Percentiles rank a stretch among this genome's conserved stretches.
Evolutionary conservation across 2,329 filamentous ascomycete genomes (phyloP).

Genomic region (Falciphora oryzae): DNA sequence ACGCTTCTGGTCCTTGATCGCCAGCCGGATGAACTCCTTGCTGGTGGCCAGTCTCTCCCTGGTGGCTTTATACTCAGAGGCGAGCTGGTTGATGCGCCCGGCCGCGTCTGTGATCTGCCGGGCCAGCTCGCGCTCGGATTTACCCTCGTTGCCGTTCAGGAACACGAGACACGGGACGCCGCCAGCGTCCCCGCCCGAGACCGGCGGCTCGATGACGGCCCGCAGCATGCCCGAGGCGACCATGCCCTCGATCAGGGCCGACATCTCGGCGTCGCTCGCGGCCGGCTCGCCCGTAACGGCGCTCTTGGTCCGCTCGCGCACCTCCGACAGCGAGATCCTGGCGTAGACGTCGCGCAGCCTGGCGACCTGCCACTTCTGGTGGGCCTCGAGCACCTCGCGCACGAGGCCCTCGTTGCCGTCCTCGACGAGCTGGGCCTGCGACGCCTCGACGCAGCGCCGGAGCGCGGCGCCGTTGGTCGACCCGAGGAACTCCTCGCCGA

Average conservation of each 20-base stretch:
- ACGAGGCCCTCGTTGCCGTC: slow-evolving; percentile 73
- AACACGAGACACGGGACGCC: slow-evolving; percentile 46
- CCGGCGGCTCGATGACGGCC: slow-evolving; percentile 44
- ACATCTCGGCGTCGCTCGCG: slow-evolving; percentile 35
- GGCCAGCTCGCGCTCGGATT: slow-evolving; percentile 47
- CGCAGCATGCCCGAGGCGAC: slow-evolving; percentile 47
- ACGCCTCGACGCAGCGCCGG: slow-evolving; percentile 51
- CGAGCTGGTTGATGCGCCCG: slow-evolving; percentile 37
- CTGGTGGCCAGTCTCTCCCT: slow-evolving; percentile 49
- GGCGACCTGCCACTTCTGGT: slow-evolving; percentile 70
- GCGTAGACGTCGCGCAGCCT: slow-evolving; percentile 67
- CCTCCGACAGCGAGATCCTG: slow-evolving; percentile 48
- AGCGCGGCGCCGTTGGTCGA: slow-evolving; percentile 48
- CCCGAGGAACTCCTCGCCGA: slow-evolving; percentile 62
- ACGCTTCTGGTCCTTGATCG: slow-evolving; percentile 40
- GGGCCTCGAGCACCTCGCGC: slow-evolving; percentile 60
- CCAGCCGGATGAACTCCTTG: slow-evolving; percentile 48
- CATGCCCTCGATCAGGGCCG: slow-evolving; percentile 47
- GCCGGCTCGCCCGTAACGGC: slow-evolving; percentile 45
- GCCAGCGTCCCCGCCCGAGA: slow-evolving; percentile 11
- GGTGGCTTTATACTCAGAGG: slow-evolving; percentile 42
- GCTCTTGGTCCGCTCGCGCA: slow-evolving; percentile 45
- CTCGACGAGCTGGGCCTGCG: slow-evolving; percentile 52
- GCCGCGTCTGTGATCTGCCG: slow-evolving; percentile 37
- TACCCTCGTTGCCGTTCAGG: slow-evolving; percentile 31